Evolutionary conservation across 2,329 filamentous ascomycete genomes (phyloP), one percentile per base, ranked within the genome.

Genomic region (Diaporthe sp.): DNA sequence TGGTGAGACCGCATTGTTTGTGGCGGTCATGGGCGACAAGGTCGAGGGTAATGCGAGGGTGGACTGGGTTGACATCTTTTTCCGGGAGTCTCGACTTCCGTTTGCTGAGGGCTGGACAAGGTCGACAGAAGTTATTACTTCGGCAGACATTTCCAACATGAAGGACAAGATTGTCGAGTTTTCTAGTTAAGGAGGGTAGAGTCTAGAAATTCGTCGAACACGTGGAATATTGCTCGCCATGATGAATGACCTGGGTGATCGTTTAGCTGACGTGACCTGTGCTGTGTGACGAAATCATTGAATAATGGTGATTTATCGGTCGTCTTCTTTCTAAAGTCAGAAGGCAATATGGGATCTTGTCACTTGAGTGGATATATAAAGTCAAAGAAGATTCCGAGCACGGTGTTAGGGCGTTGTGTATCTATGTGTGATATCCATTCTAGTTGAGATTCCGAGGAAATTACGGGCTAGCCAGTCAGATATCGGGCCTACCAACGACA

Each of bases 11-110:
- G 57, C 57, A 22, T n/a, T 73, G 6, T 73, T 73, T 28, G 42
- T 73, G 19, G 71, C 37, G 34, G 57, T 73, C 31, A 31, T 73
- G 3, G 71, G 71, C 8, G 57, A 73, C 4, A 73, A 73, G 71
- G 37, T 61, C 22, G 60, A 60, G 44, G 71, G 71, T 1, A 53
- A 62, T 42, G 71, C 57, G 4, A 39, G 22, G 19, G 60, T 49
- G 31, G 57, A 73, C 57, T 73, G 46, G 42, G 57, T 73, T 9
- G 71, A 73, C 13, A 65, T 73, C 39, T 73, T 73, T 46, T 73
- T 72, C 55, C 71, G 71, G 37, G 55, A 60, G 44, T 72, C 55
- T 49, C 44, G 44, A 22, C 42, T 53, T 13, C 71, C 71, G 9
- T 61, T 62, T 7, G 57, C 57, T 5, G 71, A 73, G 71, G 57